phyloP scores from a whole-genome alignment of 768 basidiomycete species.

The Stropharia rugosoannulata region DNA sequence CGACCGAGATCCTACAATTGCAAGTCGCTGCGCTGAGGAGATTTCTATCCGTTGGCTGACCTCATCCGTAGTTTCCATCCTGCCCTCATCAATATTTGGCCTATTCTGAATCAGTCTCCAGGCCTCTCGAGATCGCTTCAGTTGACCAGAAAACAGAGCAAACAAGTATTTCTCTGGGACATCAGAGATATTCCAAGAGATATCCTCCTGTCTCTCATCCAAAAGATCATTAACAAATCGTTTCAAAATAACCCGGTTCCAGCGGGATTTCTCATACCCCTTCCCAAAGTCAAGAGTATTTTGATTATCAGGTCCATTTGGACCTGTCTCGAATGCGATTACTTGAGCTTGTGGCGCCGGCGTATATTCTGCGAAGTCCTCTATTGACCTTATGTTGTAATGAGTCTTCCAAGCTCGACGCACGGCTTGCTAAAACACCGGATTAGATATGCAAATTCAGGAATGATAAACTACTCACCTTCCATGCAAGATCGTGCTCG shows the following conservation, averaged over 20 bases:
- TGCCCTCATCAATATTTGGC: neutral
- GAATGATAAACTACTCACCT: neutral
- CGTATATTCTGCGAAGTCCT: neutral
- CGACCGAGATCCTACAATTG: neutral
- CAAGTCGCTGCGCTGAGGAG: neutral
- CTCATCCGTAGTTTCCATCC: neutral
- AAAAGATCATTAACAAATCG: neutral
- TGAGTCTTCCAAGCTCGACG: neutral
- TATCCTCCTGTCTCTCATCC: neutral
- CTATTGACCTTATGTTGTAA: neutral
- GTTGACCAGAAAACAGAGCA: neutral
- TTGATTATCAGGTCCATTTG: neutral
- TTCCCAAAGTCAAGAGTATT: neutral
- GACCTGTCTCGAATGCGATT: neutral
- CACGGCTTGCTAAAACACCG: neutral
- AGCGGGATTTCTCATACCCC: neutral
- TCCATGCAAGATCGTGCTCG: neutral
- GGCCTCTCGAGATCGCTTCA: neutral
- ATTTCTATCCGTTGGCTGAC: neutral
- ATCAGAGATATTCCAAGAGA: neutral
- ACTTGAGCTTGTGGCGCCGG: neutral
- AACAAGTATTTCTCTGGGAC: neutral
- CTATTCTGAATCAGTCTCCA: neutral
- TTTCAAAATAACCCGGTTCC: neutral
- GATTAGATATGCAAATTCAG: neutral